Base-by-base conservation (phyloP, 352 stramenopile genomes). In the Pythium grandisporangium region DNA sequence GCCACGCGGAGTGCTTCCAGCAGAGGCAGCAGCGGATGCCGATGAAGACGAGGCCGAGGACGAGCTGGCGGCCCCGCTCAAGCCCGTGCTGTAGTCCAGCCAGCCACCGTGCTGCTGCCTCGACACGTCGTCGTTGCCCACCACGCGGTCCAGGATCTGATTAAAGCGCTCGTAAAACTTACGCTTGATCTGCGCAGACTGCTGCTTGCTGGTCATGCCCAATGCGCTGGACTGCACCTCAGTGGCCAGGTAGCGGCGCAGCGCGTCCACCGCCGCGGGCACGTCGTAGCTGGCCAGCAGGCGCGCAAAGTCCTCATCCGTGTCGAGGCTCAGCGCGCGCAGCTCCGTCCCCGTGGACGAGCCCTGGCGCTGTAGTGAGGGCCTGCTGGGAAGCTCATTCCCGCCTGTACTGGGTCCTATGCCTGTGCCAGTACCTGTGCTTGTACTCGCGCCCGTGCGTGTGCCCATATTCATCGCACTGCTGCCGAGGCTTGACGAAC, bases 151-250 rank as follows among this genome's bases (percentile, higher is more conserved):
- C 24, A 91, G 46, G 17, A 91, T 68, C 59, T 87, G 78, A 60
- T 89, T 88, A 44, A 91, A 87, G 22, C 78, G 78, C 51, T 89
- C 78, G 58, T 91, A 91, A 47, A 91, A 88, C 42, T 84, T 73
- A 43, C 78, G 71, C 26, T 81, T 78, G 24, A 83, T 59, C 51
- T 89, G 78, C 14, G 66, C 70, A n/a, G 73, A 83, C 48, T 86
- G 72, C 21, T 73, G 75, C 61, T 90, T 87, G 55, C 55, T 78
- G 13, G 69, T 60, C 1, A 55, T 55, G 26, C 57, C 30, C n/a
- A 69, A 58, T 33, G 57, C 41, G 16, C 55, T 77, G n/a, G 75
- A 70, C 52, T 88, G 78, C 23, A 80, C 58, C 55, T 87, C 75
- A 23, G 76, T 61, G 27, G 70, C 70, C 26, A 91, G 46, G 40